Conservation (phyloP, 441 rosid genomes). For the Brassica hybrid region DNA sequence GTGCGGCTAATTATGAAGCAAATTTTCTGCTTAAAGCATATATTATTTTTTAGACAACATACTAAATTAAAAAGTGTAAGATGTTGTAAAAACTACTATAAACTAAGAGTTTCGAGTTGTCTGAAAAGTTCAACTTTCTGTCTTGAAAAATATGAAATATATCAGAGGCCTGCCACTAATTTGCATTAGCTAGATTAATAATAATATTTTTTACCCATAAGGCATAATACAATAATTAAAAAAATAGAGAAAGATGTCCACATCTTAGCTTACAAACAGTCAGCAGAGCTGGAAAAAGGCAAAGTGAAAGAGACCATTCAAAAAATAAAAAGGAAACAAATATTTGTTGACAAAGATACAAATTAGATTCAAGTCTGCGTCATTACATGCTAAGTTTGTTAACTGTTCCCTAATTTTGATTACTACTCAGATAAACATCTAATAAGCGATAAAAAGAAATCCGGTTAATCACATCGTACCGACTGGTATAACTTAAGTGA, state of each 20-base stretch:
- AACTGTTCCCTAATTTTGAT: conserved; percentile 24
- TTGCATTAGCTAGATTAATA: neutral
- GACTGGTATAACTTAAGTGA: neutral
- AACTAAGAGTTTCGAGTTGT: conserved; percentile 21
- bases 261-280: conserved; percentile 28
- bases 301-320: conserved; percentile 36
- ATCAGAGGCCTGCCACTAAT: conserved; percentile 43
- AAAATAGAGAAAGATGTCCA: conserved; percentile 4
- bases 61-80: neutral
- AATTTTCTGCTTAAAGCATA: neutral
- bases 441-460: neutral
- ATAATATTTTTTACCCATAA: neutral
- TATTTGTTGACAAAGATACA: conserved; percentile 20
- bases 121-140: conserved; percentile 37
- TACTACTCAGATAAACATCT: neutral
- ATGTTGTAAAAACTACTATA: conserved; percentile 26
- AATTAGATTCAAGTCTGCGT: conserved; percentile 10
- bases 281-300: conserved; percentile 19
- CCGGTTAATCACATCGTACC: conserved; percentile 12
- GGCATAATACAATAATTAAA: neutral
- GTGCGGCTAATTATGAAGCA: conserved; percentile 39
- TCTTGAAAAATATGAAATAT: conserved; percentile 19
- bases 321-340: conserved; percentile 8
- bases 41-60: neutral
- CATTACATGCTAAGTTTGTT: conserved; percentile 15